These are phyloP conservation scores for Solanum rostratum DNA, from an alignment of 257 asterid species.

Conservation along the genomic window DNA sequence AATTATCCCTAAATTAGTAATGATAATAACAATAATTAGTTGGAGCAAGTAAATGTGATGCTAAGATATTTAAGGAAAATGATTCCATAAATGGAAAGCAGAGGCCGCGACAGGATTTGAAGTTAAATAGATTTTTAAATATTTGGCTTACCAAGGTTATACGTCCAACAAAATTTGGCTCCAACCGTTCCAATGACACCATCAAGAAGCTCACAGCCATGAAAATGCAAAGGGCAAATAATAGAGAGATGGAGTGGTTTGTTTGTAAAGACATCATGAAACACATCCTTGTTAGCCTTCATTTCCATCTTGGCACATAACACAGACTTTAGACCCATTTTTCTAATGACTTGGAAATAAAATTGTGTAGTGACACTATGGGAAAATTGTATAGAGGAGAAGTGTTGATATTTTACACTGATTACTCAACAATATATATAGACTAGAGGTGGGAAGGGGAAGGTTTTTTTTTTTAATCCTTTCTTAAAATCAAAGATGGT, in stretches of 20 bases:
- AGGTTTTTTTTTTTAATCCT: background rate
- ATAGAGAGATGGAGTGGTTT: constrained; percentile 8
- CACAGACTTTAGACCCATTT: background rate
- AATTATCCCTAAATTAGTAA: too few relatives aligned
- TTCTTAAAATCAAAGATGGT: background rate
- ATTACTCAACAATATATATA: background rate
- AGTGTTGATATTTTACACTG: background rate
- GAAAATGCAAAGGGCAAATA: background rate
- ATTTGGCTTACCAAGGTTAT: constrained; percentile 1
- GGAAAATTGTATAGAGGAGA: background rate
- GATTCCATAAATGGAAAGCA: too few relatives aligned
- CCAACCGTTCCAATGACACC: constrained; percentile 7
- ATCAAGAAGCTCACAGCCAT: constrained; percentile 4
- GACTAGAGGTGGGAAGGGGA: background rate
- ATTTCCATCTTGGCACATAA: background rate
- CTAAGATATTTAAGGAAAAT: too few relatives aligned
- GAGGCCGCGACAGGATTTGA: too few relatives aligned
- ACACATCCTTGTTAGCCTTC: background rate
- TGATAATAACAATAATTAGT: too few relatives aligned
- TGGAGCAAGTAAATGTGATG: too few relatives aligned
- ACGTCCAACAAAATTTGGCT: constrained; percentile 1
- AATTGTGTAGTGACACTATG: background rate
- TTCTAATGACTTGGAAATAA: background rate
- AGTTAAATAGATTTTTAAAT: background rate
- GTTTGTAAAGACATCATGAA: background rate